phyloP scores from a whole-genome alignment of 192 early-diverging fungal species.

The Coemansia sp. region DNA sequence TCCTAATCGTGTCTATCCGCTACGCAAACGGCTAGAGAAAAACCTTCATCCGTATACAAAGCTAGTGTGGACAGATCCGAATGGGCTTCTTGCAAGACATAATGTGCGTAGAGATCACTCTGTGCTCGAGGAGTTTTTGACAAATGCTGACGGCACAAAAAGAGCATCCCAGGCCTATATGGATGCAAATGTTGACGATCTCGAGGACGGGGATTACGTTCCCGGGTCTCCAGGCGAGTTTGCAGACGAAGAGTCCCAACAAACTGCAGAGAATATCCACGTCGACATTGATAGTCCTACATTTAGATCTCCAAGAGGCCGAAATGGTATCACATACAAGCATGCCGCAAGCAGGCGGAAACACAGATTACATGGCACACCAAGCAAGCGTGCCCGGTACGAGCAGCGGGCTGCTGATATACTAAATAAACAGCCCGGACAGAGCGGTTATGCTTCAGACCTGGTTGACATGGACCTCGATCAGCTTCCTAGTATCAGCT shows the following conservation, averaged over 20 bases:
- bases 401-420: neutral
- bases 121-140: slow-evolving; percentile 11
- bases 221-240: slow-evolving; percentile 25
- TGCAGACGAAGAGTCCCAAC: slow-evolving; percentile 19
- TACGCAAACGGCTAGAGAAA: slow-evolving; percentile 44
- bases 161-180: neutral
- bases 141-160: neutral
- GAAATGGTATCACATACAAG: slow-evolving; percentile 25
- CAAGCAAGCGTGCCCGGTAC: slow-evolving; percentile 1
- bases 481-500: slow-evolving; percentile 15
- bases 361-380: neutral
- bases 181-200: slow-evolving; percentile 27
- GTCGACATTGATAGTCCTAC: neutral
- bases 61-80: slow-evolving; percentile 47
- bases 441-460: neutral
- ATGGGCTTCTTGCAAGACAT: slow-evolving; percentile 8
- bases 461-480: neutral
- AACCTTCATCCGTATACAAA: slow-evolving; percentile 52
- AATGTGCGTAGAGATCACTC: slow-evolving; percentile 16
- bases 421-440: neutral
- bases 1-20: slow-evolving; percentile 19
- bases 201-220: slow-evolving; percentile 47
- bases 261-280: neutral
- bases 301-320: slow-evolving; percentile 9
- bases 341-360: slow-evolving; percentile 27